phyloP scores from a whole-genome alignment of 192 early-diverging fungal genomes.

The Dissophora globulifera region DNA sequence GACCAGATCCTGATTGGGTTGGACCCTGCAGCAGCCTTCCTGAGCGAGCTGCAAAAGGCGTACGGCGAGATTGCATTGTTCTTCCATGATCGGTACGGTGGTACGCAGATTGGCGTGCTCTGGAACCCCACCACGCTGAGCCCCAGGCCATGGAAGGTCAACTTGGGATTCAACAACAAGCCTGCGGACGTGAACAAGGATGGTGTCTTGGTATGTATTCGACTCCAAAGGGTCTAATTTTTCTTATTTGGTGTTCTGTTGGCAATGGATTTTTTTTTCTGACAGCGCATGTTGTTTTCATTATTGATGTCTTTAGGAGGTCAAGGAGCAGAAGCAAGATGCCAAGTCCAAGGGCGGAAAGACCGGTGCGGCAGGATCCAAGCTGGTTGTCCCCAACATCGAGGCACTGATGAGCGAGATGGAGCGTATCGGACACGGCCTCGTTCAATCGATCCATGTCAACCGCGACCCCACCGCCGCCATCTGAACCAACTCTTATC shows the following conservation, averaged over 20 bases:
- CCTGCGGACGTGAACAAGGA: constrained; percentile 61
- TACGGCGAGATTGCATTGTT: constrained; percentile 75
- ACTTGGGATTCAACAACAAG: constrained; percentile 65
- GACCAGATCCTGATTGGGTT: constrained; percentile 74
- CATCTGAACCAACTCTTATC: constrained; percentile 14
- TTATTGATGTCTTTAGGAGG: constrained; percentile 18
- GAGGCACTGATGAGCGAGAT: constrained; percentile 73
- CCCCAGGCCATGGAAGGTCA: constrained; percentile 74
- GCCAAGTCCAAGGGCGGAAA: constrained; percentile 43
- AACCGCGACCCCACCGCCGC: constrained; percentile 33
- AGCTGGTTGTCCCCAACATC: constrained; percentile 68
- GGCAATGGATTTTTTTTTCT: neutral
- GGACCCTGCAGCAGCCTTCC: constrained; percentile 76
- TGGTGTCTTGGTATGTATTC: constrained; percentile 56
- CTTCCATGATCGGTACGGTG: constrained; percentile 82
- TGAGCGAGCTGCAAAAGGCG: constrained; percentile 72
- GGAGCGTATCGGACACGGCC: constrained; percentile 71
- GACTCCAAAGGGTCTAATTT: neutral
- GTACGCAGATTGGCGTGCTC: constrained; percentile 74
- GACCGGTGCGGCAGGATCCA: constrained; percentile 31
- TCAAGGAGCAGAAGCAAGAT: constrained; percentile 18
- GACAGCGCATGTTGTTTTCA: neutral
- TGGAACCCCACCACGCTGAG: constrained; percentile 68
- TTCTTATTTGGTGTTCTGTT: neutral
- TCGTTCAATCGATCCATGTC: constrained; percentile 49